These are phyloP conservation scores for Fusarium brevicatenulatum DNA, from an alignment of 2,329 filamentous ascomycete genomes.

Conservation along the genomic window DNA sequence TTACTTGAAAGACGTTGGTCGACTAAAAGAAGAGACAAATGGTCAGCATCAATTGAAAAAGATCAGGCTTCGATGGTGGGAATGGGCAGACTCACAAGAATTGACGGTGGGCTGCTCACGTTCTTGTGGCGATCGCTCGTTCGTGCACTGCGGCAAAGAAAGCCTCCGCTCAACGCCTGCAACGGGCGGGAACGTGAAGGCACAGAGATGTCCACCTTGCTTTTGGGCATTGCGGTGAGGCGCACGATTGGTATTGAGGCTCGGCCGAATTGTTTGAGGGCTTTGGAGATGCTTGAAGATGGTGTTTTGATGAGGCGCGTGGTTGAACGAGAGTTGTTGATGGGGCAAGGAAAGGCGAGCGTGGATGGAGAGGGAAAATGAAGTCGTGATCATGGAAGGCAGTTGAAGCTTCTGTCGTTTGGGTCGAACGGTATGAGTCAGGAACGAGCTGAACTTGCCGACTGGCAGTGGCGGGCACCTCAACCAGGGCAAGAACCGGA, in stretches of 20 bases:
- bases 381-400: background rate
- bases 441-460: background rate
- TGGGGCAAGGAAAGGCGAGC: background rate
- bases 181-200: background rate
- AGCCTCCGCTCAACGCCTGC: background rate
- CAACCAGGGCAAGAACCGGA: background rate
- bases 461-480: background rate
- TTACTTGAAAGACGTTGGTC: rapidly evolving
- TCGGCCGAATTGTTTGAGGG: background rate
- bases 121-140: background rate
- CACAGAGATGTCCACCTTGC: rapidly evolving
- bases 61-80: rapidly evolving
- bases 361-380: background rate
- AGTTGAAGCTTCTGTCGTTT: background rate
- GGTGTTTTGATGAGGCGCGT: background rate
- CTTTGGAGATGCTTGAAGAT: rapidly evolving
- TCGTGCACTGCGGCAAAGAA: background rate
- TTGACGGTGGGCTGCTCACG: background rate
- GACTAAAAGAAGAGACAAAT: background rate
- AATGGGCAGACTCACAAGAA: background rate
- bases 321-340: background rate
- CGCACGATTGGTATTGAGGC: background rate
- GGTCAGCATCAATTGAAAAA: background rate
- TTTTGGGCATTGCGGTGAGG: background rate
- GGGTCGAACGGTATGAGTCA: background rate